Evolutionary conservation across 305 asterid species (phyloP), one percentile per base, ranked within the genome.

Genomic region (Plantago coronopus): DNA sequence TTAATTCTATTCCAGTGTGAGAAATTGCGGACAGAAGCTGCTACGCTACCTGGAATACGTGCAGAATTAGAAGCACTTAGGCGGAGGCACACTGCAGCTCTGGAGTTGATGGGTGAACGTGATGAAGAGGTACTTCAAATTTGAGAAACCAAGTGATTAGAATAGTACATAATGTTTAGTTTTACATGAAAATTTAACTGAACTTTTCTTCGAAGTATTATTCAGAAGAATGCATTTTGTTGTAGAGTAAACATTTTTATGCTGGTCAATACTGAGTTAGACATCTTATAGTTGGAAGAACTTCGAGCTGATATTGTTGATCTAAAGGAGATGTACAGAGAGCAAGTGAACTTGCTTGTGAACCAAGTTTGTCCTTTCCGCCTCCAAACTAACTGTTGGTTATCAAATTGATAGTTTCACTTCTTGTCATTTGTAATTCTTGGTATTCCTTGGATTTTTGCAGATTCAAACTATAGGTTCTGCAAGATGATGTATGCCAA

Each of bases 51-150:
- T 77, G 95, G 95, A 59, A 54, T 85, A 63, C 86, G 87, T 40
- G 97, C 99, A 60, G 99, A 89, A 80, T 75, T 93, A 69, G 97
- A 89, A 72, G 89, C 96, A 64, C 86, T 93, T 48, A 81, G 99
- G 71, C 72, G 95, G 70, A 82, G 97, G 72, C 99, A 93, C 75
- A 81, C 96, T 4, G 89, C 99, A 10, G 99, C 99, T 40, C 76
- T 93, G 59, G 99, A 93, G 74, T 78, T 93, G 81, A 93, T 93
- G 99, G 99, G 97, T 46, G 99, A 93, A 80, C 96, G 96, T n/a
- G 99, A 93, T 73, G 99, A 93, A 69, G 99, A 93, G 97, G 99
- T 93, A 87, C 50, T 15, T 61, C 42, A 29, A n/a, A n/a, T n/a
- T n/a, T n/a, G n/a, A n/a, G n/a, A n/a, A n/a, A 27, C 34, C 34